phyloP scores from a whole-genome alignment of 805 yeast species.

The Yarrowia sp. region DNA sequence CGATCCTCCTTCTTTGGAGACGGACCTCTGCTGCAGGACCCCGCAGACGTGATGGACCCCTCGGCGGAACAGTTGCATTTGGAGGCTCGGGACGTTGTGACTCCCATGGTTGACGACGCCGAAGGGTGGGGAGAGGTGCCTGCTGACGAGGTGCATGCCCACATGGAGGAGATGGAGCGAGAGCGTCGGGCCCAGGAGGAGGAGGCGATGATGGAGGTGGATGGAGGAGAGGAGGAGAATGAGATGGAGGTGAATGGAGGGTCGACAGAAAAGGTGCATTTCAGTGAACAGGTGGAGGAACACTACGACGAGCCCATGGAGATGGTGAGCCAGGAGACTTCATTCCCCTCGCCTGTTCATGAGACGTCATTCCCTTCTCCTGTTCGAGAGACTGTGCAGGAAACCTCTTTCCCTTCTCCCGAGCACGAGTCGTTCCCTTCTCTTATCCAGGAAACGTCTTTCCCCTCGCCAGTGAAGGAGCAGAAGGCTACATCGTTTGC shows the following conservation, averaged over 20 bases:
- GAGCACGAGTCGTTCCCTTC: background rate
- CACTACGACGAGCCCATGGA: background rate
- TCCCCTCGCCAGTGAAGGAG: background rate
- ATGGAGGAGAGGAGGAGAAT: background rate
- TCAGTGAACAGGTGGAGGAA: background rate
- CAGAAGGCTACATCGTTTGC: background rate
- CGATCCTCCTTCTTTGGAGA: conserved; percentile 17
- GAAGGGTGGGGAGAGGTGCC: conserved; percentile 16
- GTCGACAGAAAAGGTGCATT: background rate
- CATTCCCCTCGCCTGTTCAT: too few species aligned
- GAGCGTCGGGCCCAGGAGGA: background rate
- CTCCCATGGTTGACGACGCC: conserved; percentile 3
- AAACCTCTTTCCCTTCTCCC: background rate
- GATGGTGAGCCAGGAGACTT: background rate
- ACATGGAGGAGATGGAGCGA: background rate
- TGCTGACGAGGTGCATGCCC: background rate
- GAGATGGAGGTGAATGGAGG: background rate
- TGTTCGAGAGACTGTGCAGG: background rate
- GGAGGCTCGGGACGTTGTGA: conserved; percentile 26
- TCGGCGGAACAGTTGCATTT: conserved; percentile 25
- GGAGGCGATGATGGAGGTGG: background rate
- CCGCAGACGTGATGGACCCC: conserved; percentile 11
- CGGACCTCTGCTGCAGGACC: background rate
- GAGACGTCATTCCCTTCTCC: background rate
- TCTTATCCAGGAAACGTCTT: background rate